Evolutionary conservation across 768 basidiomycete species (phyloP), one percentile per base, ranked within the genome.

Genomic region (Termitomyces sp.): DNA sequence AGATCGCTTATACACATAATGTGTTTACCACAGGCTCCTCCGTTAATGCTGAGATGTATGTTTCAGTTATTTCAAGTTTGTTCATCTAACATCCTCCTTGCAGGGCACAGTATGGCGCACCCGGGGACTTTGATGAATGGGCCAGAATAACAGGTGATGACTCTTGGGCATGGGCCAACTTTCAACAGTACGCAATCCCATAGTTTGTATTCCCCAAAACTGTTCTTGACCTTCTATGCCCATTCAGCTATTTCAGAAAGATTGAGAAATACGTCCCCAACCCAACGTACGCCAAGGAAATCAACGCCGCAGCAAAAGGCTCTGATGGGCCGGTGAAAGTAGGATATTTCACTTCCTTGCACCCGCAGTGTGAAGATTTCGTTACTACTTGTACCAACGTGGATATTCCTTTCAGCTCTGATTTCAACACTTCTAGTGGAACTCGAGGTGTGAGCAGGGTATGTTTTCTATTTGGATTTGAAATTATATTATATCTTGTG

Each of bases 51-150:
- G 73, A 79, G 66, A 79, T 81, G 79, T 77, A 65, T 25, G 67
- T 45, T 29, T 20, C 3, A n/a, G n/a, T 56, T 25, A 48, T 42
- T 52, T 20, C n/a, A 34, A 53, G 11, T 14, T 29, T 42, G 15
- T 32, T n/a, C 11, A 40, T 55, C 31, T 62, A 34, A 53, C 29
- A 34, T 34, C 37, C 9, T 43, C 43, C 25, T 37, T 58, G 14
- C 50, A 81, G 83, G 83, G 83, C 82, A 46, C 89, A 90, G 14
- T 83, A 82, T 32, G 86, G 86, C 25, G 77, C 86, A 31, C 87
- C 89, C 4, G 81, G 82, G 1, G 89, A 91, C 66, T 89, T 84
- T 58, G 84, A 89, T 64, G 82, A 89, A 69, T 89, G 86, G 81
- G 84, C 82, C 0, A 67, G 70, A 3, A 79, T 83, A 34, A 74